A percentile compares a stretch with the other conserved stretches of the same genome.
Conservation (phyloP, 805 yeast species). For the Spathaspora sp. region DNA sequence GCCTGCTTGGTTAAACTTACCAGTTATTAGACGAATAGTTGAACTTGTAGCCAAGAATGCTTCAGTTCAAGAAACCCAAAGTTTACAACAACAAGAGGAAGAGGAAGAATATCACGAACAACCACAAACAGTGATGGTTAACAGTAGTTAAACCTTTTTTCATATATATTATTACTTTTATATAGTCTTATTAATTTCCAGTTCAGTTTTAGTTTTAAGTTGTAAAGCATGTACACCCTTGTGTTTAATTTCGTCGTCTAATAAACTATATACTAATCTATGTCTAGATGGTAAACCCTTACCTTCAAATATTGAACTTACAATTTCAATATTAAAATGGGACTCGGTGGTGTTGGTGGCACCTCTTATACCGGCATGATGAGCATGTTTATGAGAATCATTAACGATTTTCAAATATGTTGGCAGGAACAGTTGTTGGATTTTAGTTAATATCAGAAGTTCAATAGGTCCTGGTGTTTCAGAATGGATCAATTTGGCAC, state of each 20-base stretch:
- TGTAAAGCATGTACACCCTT: conserved; percentile 87
- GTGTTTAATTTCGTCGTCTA: conserved; percentile 67
- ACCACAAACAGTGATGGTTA: conserved; percentile 1
- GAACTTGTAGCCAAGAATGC: conserved; percentile 86
- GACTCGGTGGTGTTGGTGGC: conserved; percentile 73
- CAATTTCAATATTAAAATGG: conserved; percentile 74
- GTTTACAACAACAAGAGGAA: conserved; percentile 1
- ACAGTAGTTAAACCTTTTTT: background rate
- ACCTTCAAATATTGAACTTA: conserved; percentile 66
- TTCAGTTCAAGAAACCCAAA: conserved; percentile 52
- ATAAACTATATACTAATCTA: conserved; percentile 62
- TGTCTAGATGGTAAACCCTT: conserved; percentile 71
- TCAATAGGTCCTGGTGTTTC: conserved; percentile 46
- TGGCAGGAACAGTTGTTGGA: conserved; percentile 43
- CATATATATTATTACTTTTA: background rate
- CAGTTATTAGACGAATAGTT: conserved; percentile 81
- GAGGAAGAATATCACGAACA: background rate
- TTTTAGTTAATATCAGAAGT: conserved; percentile 40
- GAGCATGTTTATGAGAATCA: conserved; percentile 85
- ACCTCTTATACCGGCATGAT: conserved; percentile 77
- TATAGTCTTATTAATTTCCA: conserved; percentile 11
- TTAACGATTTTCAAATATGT: conserved; percentile 53
- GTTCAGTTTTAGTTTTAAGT: conserved; percentile 67
- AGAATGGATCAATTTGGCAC: conserved; percentile 9
- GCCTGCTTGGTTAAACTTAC: conserved; percentile 90